Percentiles rank a stretch among this genome's conserved stretches.
These are phyloP conservation scores for Aspergillus incahuasiensis DNA, from an alignment of 495 filamentous ascomycete genomes.

Conservation along the genomic window DNA sequence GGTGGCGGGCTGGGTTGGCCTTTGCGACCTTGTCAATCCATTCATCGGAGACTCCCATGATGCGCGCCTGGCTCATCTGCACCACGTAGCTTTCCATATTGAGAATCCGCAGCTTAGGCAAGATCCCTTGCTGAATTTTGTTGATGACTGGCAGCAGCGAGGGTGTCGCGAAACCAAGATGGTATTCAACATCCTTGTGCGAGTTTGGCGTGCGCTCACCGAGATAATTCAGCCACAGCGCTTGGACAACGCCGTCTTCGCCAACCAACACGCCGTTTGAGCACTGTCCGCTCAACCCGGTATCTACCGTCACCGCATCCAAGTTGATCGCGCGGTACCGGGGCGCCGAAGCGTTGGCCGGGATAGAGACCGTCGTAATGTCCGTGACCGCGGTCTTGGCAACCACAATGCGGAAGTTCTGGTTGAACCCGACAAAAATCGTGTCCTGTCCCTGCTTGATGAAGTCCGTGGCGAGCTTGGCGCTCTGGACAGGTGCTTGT, in stretches of 20 bases:
- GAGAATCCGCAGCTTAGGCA: constrained; percentile 79
- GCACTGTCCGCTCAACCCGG: constrained; percentile 81
- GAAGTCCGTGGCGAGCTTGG: constrained; percentile 69
- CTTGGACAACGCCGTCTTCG: constrained; percentile 87
- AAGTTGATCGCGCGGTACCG: constrained; percentile 93
- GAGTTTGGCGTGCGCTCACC: constrained; percentile 76
- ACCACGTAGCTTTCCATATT: constrained; percentile 92
- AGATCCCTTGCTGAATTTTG: constrained; percentile 73
- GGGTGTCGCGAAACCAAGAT: constrained; percentile 87
- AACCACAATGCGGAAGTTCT: constrained; percentile 88
- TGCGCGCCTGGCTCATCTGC: constrained; percentile 94
- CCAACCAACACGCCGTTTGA: constrained; percentile 90
- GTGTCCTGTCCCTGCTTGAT: constrained; percentile 89
- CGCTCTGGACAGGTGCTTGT: constrained; percentile 85
- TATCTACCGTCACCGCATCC: constrained; percentile 96
- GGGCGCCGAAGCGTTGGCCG: constrained; percentile 85
- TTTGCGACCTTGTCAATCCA: constrained; percentile 87
- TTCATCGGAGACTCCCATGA: constrained; percentile 94
- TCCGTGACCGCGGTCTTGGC: constrained; percentile 94
- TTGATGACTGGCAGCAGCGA: constrained; percentile 78
- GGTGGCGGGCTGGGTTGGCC: constrained; percentile 85
- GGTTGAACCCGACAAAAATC: constrained; percentile 95
- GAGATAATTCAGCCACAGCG: constrained; percentile 93
- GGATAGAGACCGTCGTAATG: constrained; percentile 95
- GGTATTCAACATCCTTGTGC: constrained; percentile 92